Conservation (phyloP, 768 basidiomycete species). For the Mycena capillaripes region DNA sequence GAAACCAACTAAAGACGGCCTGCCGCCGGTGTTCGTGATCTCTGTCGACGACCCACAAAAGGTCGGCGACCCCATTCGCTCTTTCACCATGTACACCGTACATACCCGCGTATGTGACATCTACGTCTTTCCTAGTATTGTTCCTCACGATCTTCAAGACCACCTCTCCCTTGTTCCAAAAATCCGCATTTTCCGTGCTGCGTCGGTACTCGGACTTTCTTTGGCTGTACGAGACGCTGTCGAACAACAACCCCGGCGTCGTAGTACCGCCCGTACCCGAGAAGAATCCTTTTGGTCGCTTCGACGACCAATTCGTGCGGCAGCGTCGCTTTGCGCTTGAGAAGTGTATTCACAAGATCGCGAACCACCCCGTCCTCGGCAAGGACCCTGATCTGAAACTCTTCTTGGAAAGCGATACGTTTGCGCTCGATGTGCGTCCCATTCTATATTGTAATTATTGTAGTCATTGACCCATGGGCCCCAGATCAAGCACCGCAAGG, state of each 20-base stretch:
- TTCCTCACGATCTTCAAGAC: slow-evolving; percentile 62
- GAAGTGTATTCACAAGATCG: slow-evolving; percentile 93
- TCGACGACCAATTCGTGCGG: slow-evolving; percentile 92
- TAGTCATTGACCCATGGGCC: slow-evolving; percentile 3
- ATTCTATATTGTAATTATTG: slow-evolving; percentile 18
- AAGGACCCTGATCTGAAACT: slow-evolving; percentile 90
- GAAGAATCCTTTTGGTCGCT: slow-evolving; percentile 94
- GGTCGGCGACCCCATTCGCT: slow-evolving; percentile 95
- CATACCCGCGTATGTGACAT: slow-evolving; percentile 77
- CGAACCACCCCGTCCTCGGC: slow-evolving; percentile 90
- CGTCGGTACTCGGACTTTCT: slow-evolving; percentile 98
- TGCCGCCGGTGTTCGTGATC: slow-evolving; percentile 85
- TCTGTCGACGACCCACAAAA: slow-evolving; percentile 98
- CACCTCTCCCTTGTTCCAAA: slow-evolving; percentile 86
- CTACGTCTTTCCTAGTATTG: slow-evolving; percentile 1
- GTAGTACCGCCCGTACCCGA: slow-evolving; percentile 97
- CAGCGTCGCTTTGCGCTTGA: slow-evolving; percentile 88
- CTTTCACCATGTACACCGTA: slow-evolving; percentile 97
- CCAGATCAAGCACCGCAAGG: slow-evolving; percentile 90
- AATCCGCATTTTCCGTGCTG: slow-evolving; percentile 91
- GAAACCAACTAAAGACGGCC: slow-evolving; percentile 56
- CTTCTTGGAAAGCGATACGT: slow-evolving; percentile 95
- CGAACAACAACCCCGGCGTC: slow-evolving; percentile 94
- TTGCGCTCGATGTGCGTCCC: slow-evolving; percentile 84
- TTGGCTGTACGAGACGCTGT: slow-evolving; percentile 94